phyloP scores from a whole-genome alignment of 257 asterid species.

The Cordia subcordata region DNA sequence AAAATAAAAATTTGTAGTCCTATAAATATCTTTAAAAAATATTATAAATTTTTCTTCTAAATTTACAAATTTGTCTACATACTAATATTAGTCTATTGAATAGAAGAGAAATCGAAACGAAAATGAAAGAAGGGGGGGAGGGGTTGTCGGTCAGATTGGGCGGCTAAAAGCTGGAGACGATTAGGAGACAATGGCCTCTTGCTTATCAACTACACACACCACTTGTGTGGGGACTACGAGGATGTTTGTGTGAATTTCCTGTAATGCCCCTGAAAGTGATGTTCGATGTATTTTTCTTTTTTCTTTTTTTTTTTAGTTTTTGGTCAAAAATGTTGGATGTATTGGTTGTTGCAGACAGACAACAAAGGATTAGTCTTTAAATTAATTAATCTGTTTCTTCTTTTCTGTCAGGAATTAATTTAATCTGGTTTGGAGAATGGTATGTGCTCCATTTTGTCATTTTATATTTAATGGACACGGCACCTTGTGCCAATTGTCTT shows the following conservation, averaged over 20 bases:
- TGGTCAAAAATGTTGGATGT: no score
- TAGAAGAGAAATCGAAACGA: no score
- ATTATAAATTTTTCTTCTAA: no score
- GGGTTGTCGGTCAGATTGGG: slow-evolving; percentile 40
- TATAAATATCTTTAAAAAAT: no score
- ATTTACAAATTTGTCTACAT: no score
- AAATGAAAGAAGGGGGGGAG: not conserved
- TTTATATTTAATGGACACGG: not conserved
- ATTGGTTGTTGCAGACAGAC: not conserved
- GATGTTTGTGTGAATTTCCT: not conserved
- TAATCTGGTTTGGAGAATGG: not conserved
- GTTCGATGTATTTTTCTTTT: not conserved
- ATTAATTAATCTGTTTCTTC: no score
- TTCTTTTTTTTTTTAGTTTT: no score
- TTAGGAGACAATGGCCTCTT: not conserved
- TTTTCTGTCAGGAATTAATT: no score
- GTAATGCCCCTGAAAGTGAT: not conserved
- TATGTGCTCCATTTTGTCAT: not conserved
- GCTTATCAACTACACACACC: slow-evolving; percentile 19
- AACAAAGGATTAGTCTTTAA: not conserved
- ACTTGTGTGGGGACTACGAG: not conserved
- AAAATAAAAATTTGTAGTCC: no score
- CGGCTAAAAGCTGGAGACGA: slow-evolving; percentile 26
- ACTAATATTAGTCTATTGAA: no score
- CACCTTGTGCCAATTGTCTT: not conserved